Evolutionary conservation across 208 protist species (phyloP).

Genomic region (Wallacemonas rigidus): DNA sequence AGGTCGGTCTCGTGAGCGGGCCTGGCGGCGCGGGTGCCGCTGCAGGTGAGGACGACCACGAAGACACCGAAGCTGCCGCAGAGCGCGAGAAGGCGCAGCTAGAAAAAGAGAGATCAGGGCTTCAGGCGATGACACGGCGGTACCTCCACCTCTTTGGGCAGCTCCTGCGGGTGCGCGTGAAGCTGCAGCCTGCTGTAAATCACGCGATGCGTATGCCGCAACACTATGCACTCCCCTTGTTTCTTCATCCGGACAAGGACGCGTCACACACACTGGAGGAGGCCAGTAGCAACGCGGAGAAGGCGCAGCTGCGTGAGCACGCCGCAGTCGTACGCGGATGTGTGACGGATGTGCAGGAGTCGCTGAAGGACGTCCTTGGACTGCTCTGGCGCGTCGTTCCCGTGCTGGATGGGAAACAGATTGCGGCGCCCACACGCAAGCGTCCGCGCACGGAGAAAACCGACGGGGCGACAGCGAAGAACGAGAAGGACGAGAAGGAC

Average conservation of each 20-base stretch:
- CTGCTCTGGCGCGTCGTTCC: slow-evolving; percentile 29
- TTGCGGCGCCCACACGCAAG: neutral
- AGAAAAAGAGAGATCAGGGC: slow-evolving; percentile 27
- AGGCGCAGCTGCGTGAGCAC: slow-evolving; percentile 23
- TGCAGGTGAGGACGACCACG: slow-evolving; percentile 8
- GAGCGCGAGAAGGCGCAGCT: slow-evolving; percentile 18
- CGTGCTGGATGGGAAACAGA: slow-evolving; percentile 9
- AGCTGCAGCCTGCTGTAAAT: slow-evolving; percentile 69
- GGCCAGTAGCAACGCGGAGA: slow-evolving; percentile 22
- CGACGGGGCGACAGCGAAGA: neutral
- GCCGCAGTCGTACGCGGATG: slow-evolving; percentile 9
- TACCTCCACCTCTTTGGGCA: slow-evolving; percentile 78
- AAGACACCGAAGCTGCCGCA: slow-evolving; percentile 15
- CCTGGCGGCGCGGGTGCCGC: slow-evolving; percentile 5
- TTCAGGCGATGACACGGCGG: slow-evolving; percentile 39
- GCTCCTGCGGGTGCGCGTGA: slow-evolving; percentile 69
- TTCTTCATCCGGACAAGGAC: slow-evolving; percentile 22
- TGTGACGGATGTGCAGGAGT: slow-evolving; percentile 32
- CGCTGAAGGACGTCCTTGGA: slow-evolving; percentile 23
- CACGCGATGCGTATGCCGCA: slow-evolving; percentile 71
- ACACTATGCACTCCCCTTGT: slow-evolving; percentile 75
- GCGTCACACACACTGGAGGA: slow-evolving; percentile 12
- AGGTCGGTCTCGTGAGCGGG: slow-evolving; percentile 32
- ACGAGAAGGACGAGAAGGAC: neutral
- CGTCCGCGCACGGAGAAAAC: slow-evolving; percentile 6